phyloP scores from a whole-genome alignment of 2,329 filamentous ascomycete species.

The Microsporum ferrugineum region DNA sequence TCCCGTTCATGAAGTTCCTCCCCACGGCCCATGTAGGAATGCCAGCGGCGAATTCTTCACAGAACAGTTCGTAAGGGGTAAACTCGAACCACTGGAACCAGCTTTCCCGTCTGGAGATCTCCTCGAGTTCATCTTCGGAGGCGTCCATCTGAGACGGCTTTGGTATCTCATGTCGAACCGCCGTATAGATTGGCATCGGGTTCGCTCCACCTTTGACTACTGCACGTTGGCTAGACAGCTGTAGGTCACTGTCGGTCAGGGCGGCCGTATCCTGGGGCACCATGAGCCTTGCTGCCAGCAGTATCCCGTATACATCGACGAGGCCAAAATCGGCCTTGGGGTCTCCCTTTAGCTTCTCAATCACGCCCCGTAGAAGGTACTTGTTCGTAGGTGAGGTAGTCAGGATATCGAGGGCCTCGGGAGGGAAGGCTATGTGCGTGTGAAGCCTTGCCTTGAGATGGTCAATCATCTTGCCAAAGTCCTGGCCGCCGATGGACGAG shows the following conservation, averaged over 20 bases:
- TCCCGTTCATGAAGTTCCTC: constrained; percentile 66
- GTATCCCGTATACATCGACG: constrained; percentile 82
- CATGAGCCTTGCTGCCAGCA: constrained; percentile 72
- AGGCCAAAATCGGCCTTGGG: constrained; percentile 71
- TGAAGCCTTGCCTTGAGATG: constrained; percentile 78
- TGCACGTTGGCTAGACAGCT: constrained; percentile 73
- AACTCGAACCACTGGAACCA: constrained; percentile 99
- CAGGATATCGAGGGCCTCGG: constrained; percentile 65
- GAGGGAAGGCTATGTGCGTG: constrained; percentile 86
- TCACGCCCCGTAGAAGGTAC: constrained; percentile 71
- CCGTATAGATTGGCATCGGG: constrained; percentile 89
- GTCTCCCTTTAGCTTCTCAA: constrained; percentile 84
- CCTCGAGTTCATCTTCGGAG: constrained; percentile 33
- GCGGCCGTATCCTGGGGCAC: constrained; percentile 75
- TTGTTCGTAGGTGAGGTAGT: constrained; percentile 90
- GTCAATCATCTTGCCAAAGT: constrained; percentile 59
- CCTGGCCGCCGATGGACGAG: constrained; percentile 60
- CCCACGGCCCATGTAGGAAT: constrained; percentile 94
- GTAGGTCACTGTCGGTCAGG: constrained; percentile 68
- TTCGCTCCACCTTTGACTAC: constrained; percentile 67
- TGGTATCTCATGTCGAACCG: constrained; percentile 90
- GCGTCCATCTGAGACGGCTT: constrained; percentile 38
- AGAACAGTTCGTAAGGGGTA: constrained; percentile 90
- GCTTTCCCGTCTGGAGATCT: constrained; percentile 49
- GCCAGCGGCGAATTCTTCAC: constrained; percentile 79